A percentile compares a stretch with the other conserved stretches of the same genome.
Conservation (phyloP, 108 stramenopile genomes). For the Parietichytrium sp. region DNA sequence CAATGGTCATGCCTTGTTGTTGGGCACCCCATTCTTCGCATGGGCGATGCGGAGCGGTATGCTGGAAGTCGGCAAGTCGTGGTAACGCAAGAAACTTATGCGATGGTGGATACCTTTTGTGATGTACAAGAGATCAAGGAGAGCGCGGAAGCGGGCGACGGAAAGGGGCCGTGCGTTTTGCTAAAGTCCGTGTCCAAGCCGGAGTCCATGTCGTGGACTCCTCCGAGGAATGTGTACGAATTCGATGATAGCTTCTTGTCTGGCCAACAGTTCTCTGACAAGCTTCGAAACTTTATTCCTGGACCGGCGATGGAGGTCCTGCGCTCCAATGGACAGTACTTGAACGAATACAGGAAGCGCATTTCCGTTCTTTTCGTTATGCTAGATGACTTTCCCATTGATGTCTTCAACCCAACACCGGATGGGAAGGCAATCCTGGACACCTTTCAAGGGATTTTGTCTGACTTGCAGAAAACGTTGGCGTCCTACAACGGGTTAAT, state of each 20-base stretch:
- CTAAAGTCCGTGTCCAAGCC: too few species aligned
- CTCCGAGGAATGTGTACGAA: too few species aligned
- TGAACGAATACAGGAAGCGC: constrained; percentile 21
- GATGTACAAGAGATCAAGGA: not conserved
- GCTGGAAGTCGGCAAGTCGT: constrained; percentile 11
- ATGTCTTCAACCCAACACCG: not conserved
- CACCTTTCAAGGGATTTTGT: not conserved
- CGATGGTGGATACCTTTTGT: not conserved
- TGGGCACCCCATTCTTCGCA: constrained; percentile 8
- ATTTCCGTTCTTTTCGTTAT: constrained; percentile 28
- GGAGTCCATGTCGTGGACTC: too few species aligned
- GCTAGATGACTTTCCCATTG: not conserved
- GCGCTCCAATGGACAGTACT: not conserved
- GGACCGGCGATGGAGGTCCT: not conserved
- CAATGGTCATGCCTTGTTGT: constrained; percentile 3
- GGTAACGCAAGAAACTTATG: not conserved
- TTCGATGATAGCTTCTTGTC: too few species aligned
- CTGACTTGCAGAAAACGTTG: constrained; percentile 2
- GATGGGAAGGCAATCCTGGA: not conserved
- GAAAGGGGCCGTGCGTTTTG: too few species aligned
- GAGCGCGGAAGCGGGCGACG: too few species aligned
- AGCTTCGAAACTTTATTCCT: not conserved
- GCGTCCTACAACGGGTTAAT: constrained; percentile 16
- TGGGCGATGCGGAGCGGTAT: constrained; percentile 26
- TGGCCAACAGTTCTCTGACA: not conserved